phyloP scores from a whole-genome alignment of 139 green algal genomes.

The Chlorella sp. region DNA sequence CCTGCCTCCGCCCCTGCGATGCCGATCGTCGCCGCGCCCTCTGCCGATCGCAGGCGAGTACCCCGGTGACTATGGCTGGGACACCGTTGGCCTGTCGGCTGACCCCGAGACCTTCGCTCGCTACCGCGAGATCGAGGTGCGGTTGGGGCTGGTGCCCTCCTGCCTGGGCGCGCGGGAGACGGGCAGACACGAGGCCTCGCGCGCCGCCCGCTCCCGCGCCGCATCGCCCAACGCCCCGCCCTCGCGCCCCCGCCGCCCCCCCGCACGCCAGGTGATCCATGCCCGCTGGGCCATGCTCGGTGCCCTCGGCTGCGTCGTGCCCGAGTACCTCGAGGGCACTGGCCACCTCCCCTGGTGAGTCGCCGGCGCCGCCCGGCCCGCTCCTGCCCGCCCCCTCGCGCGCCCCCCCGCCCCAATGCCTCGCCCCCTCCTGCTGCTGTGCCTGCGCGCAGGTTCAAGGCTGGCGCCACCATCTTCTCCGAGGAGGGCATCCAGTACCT shows the following conservation, averaged over 20 bases:
- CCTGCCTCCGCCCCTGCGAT: too few relatives aligned
- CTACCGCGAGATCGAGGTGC: constrained; percentile 52
- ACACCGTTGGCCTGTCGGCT: constrained; percentile 95
- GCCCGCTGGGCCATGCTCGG: constrained; percentile 89
- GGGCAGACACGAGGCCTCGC: too few relatives aligned
- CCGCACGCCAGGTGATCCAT: too few relatives aligned
- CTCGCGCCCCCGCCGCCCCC: too few relatives aligned
- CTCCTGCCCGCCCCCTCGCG: neutral
- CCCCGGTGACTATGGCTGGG: constrained; percentile 97
- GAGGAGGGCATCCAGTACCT: constrained; percentile 66
- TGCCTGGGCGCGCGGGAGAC: too few relatives aligned
- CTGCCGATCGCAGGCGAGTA: constrained; percentile 61
- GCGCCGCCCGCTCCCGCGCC: too few relatives aligned
- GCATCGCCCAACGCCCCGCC: too few relatives aligned
- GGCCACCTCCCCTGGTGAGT: constrained; percentile 74
- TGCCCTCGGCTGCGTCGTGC: constrained; percentile 86
- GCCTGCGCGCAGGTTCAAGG: constrained; percentile 72
- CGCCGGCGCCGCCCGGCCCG: too few relatives aligned
- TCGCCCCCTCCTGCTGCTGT: neutral
- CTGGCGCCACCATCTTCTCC: constrained; percentile 66
- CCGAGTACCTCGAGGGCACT: constrained; percentile 72
- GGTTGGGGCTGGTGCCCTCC: too few relatives aligned
- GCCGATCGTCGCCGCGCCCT: neutral
- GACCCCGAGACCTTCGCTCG: constrained; percentile 93
- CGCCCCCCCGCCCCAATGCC: neutral